A percentile compares a stretch with the other conserved stretches of the same genome.
Evolutionary conservation across 202 grass and related monocot genomes (phyloP).

Genomic region (Setaria italica): DNA sequence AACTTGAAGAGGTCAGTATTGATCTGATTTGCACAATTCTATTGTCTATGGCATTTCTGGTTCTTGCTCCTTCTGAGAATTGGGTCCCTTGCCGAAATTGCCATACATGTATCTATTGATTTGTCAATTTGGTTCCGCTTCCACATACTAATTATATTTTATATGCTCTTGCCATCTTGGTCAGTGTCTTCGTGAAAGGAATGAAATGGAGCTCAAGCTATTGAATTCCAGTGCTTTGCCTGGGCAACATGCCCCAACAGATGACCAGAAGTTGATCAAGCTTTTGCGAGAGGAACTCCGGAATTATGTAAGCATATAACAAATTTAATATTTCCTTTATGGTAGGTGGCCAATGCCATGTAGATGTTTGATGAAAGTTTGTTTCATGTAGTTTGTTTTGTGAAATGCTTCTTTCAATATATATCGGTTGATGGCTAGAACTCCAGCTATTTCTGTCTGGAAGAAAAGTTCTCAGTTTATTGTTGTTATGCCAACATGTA

Average conservation of each 20-base stretch:
- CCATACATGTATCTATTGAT: slow-evolving; percentile 18
- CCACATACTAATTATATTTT: slow-evolving; percentile 43
- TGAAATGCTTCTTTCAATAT: slow-evolving; percentile 15
- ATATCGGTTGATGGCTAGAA: neutral
- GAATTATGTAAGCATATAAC: slow-evolving; percentile 70
- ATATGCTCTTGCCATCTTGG: slow-evolving; percentile 33
- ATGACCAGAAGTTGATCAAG: slow-evolving; percentile 82
- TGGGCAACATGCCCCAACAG: slow-evolving; percentile 52
- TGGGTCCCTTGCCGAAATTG: neutral
- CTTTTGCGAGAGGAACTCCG: slow-evolving; percentile 81
- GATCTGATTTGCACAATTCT: slow-evolving; percentile 32
- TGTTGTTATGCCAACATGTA: slow-evolving; percentile 1
- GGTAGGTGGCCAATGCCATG: neutral
- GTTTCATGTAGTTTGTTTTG: slow-evolving; percentile 3
- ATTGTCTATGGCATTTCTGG: slow-evolving; percentile 35
- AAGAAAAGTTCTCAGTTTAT: neutral
- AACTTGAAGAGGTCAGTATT: slow-evolving; percentile 70
- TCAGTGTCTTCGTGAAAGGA: slow-evolving; percentile 68
- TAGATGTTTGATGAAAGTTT: slow-evolving; percentile 25
- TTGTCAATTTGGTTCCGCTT: slow-evolving; percentile 45
- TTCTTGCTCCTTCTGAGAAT: slow-evolving; percentile 23
- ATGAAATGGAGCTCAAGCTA: slow-evolving; percentile 60
- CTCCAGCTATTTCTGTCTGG: slow-evolving; percentile 4
- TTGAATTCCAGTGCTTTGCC: slow-evolving; percentile 51
- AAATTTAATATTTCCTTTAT: slow-evolving; percentile 21